These are phyloP conservation scores for Ceratocystis alfenasii DNA, from an alignment of 2,329 filamentous ascomycete species.

Conservation along the genomic window DNA sequence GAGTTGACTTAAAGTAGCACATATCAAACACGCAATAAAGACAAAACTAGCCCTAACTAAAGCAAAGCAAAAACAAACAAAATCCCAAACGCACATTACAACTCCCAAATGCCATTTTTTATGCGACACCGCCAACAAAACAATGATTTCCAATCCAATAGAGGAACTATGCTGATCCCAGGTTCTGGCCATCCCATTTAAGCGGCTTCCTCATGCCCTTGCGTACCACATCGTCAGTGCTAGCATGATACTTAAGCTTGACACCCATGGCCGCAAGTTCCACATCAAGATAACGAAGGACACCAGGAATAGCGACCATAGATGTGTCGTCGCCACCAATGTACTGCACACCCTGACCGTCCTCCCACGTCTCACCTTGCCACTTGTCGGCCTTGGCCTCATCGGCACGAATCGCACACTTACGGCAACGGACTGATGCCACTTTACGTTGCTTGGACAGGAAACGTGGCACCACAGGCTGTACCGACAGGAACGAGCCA, in stretches of 20 bases:
- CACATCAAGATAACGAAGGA: slow-evolving; percentile 84
- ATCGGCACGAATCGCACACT: slow-evolving; percentile 55
- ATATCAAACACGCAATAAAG: slow-evolving; percentile 2
- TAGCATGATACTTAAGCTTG: slow-evolving; percentile 68
- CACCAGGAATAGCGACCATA: slow-evolving; percentile 81
- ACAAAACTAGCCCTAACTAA: slow-evolving; percentile 13
- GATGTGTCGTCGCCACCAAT: slow-evolving; percentile 84
- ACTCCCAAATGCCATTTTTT: slow-evolving; percentile 19
- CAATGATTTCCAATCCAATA: not conserved
- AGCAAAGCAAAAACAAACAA: not conserved
- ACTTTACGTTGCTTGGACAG: slow-evolving; percentile 52
- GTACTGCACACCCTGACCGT: slow-evolving; percentile 73
- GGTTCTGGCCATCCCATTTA: slow-evolving; percentile 24
- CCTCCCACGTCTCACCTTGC: slow-evolving; percentile 78
- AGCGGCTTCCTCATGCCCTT: slow-evolving; percentile 40
- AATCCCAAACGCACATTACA: slow-evolving; percentile 19
- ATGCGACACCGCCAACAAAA: slow-evolving; percentile 7
- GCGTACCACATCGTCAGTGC: slow-evolving; percentile 52
- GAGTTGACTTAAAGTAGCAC: not conserved
- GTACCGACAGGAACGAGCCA: slow-evolving; percentile 80
- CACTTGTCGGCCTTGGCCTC: slow-evolving; percentile 45
- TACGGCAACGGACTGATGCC: slow-evolving; percentile 63
- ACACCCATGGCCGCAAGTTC: slow-evolving; percentile 95
- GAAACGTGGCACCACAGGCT: slow-evolving; percentile 60
- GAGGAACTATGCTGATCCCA: slow-evolving; percentile 10